Base-by-base conservation (phyloP, 2,329 filamentous ascomycete species). In the Akanthomyces uredinophilus region DNA sequence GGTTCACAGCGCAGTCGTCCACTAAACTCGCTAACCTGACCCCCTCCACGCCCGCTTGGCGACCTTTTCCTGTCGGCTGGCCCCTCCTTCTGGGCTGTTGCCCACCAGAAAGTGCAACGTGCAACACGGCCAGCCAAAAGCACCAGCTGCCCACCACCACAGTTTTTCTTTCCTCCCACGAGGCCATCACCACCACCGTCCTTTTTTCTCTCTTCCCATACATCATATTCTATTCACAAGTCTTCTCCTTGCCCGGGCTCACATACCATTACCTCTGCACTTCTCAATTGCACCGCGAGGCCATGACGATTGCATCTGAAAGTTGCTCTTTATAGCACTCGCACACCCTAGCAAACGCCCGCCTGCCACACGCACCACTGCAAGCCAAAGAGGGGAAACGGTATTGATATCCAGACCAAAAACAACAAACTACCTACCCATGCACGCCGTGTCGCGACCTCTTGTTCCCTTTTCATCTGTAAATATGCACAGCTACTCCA, bases 401-500 rank as follows among this genome's bases (percentile, higher is more conserved):
- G 24, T 35, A 18, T 29, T 22, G 24, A 32, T 51, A 51, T 27
- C 35, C 44, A 49, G 27, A 20, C 43, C 3, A 27, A 41, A 37
- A 37, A 37, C 18, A 20, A 46, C 27, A n/a, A 57, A 35, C 39
- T 47, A 35, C 29, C 29, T 32, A n/a, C 27, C 27, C 27, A 13
- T 27, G 4, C 20, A 20, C 10, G 13, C n/a, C 41, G 24, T 18
- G 24, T 22, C 44, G 11, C 43, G 18, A 13, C 29, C 41, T 4
- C 10, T 18, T 56, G 11, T 58, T 14, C 22, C 44, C 13, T 43
- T 39, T 6, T 32, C 56, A 13, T 43, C 39, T 59, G 46, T 59
- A 53, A 61, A 47, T 41, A 61, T 61, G 59, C 59, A 61, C 32
- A 61, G 41, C 50, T 61, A 61, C 43, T 61, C 59, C 41, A 61